These are phyloP conservation scores for Psilocybe tampanensis DNA, from an alignment of 768 basidiomycete species.

Conservation along the genomic window DNA sequence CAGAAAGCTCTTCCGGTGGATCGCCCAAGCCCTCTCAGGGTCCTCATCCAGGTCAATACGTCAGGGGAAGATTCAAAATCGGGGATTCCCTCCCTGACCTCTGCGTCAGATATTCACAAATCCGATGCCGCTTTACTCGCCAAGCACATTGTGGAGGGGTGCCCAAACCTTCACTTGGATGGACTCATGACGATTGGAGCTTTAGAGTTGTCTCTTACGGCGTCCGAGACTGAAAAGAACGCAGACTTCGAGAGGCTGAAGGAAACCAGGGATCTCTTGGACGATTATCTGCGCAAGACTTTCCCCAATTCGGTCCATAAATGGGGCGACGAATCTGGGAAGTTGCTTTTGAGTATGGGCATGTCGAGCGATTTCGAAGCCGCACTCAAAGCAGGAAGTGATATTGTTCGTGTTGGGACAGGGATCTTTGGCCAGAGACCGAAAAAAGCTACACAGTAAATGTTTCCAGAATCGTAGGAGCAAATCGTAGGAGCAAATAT, in stretches of 20 bases:
- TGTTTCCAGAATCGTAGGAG: too few species aligned
- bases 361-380: slow-evolving; percentile 96
- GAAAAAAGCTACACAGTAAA: slow-evolving; percentile 41
- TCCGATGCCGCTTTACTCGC: slow-evolving; percentile 71
- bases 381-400: slow-evolving; percentile 81
- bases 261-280: slow-evolving; percentile 61
- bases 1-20: slow-evolving; percentile 67
- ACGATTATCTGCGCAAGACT: slow-evolving; percentile 40
- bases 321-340: slow-evolving; percentile 56
- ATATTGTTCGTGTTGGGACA: slow-evolving; percentile 90
- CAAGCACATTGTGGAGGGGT: slow-evolving; percentile 65
- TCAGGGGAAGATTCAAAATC: slow-evolving; percentile 93
- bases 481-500: too few species aligned
- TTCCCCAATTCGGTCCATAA: slow-evolving; percentile 21
- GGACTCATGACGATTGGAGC: slow-evolving; percentile 99
- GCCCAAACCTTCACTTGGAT: slow-evolving; percentile 74
- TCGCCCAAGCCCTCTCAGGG: slow-evolving; percentile 65
- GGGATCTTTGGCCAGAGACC: slow-evolving; percentile 82
- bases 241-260: slow-evolving; percentile 77
- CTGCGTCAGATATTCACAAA: slow-evolving; percentile 30
- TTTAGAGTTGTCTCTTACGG: slow-evolving; percentile 65
- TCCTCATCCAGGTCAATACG: slow-evolving; percentile 94
- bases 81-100: slow-evolving; percentile 66
- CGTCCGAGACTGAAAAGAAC: slow-evolving; percentile 47
- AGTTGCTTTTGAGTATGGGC: slow-evolving; percentile 83